These are phyloP conservation scores for Trichoderma citrinoviride DNA, from an alignment of 2,329 filamentous ascomycete species.

Conservation along the genomic window DNA sequence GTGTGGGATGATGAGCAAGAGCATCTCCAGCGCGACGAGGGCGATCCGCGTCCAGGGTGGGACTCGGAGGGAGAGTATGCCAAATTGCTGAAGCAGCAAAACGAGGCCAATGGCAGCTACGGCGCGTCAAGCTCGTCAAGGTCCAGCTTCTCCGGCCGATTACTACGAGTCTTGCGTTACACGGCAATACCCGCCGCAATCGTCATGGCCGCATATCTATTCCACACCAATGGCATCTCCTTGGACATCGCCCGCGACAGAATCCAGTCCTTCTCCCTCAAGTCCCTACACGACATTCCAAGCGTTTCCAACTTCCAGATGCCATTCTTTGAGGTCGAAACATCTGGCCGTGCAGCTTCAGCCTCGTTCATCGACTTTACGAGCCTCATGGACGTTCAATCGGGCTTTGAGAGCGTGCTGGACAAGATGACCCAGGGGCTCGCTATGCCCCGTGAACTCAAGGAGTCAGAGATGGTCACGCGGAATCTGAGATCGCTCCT, in stretches of 20 bases:
- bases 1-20: background rate
- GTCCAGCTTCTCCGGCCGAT: background rate
- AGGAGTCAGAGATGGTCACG: constrained; percentile 69
- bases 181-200: constrained; percentile 64
- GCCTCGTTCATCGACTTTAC: constrained; percentile 61
- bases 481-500: constrained; percentile 73
- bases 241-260: constrained; percentile 60
- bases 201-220: constrained; percentile 59
- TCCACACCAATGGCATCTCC: constrained; percentile 57
- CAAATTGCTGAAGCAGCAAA: background rate
- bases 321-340: constrained; percentile 56
- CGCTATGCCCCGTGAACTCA: constrained; percentile 74
- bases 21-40: too few species aligned
- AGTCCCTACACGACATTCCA: constrained; percentile 65
- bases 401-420: constrained; percentile 73
- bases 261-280: constrained; percentile 58
- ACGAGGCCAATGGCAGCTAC: background rate
- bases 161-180: constrained; percentile 48
- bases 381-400: constrained; percentile 69
- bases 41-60: constrained; percentile 34
- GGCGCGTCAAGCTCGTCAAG: background rate
- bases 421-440: constrained; percentile 64
- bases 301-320: constrained; percentile 60
- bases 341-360: constrained; percentile 28
- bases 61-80: background rate